phyloP scores from a whole-genome alignment of 1,139 yeast species.

The Hemisphaericaspora subhashii region DNA sequence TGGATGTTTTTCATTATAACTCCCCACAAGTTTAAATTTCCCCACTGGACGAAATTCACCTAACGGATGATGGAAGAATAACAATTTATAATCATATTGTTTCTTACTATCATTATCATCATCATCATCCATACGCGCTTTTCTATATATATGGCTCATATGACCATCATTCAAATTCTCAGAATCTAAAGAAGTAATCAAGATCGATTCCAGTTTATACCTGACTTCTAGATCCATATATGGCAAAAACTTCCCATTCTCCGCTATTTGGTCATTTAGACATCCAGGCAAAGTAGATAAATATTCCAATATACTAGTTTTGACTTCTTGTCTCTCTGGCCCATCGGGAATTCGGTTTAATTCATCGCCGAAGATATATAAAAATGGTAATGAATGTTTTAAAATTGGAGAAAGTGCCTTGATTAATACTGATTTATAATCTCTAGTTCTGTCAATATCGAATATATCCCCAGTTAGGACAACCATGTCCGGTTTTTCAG shows the following conservation, averaged over 20 bases:
- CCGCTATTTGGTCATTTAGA: conserved; percentile 21
- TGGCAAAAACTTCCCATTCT: conserved; percentile 14
- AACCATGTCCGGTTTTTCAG: conserved; percentile 37
- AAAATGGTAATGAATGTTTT: conserved; percentile 28
- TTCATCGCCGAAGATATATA: conserved; percentile 47
- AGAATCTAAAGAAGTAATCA: conserved; percentile 37
- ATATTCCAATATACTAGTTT: conserved; percentile 19
- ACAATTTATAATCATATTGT: conserved; percentile 25
- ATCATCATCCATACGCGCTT: too few species aligned
- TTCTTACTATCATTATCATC: too few species aligned
- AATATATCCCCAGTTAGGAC: conserved; percentile 45
- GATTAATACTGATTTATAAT: conserved; percentile 35
- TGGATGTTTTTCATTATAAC: conserved; percentile 46
- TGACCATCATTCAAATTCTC: conserved; percentile 33
- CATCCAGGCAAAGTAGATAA: conserved; percentile 40
- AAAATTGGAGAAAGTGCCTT: conserved; percentile 39
- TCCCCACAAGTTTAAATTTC: conserved; percentile 48
- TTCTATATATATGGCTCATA: conserved; percentile 27
- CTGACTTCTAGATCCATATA: conserved; percentile 15
- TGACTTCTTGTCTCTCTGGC: conserved; percentile 7
- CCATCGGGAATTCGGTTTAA: conserved; percentile 15
- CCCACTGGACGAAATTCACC: conserved; percentile 54
- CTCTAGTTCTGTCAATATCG: conserved; percentile 22
- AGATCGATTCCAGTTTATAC: conserved; percentile 19
- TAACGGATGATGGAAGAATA: conserved; percentile 54